Evolutionary conservation across 495 filamentous ascomycete genomes (phyloP), one percentile per base, ranked within the genome.

Genomic region (Clavariopsis aquatica): DNA sequence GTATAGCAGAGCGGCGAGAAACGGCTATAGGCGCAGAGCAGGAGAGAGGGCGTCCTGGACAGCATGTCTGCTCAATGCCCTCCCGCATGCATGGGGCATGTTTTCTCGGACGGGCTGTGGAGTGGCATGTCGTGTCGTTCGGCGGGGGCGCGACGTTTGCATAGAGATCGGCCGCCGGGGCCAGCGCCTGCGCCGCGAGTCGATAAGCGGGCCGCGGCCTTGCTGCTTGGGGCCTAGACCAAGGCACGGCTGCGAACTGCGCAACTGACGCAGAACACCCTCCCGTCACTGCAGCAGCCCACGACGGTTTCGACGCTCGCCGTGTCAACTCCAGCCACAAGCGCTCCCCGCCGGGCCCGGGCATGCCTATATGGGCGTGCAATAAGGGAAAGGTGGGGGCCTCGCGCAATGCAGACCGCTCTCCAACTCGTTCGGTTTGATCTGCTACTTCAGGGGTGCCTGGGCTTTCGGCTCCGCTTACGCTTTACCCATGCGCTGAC

Each of bases 291-390:
- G 31, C 31, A 34, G 12, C 31, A 19, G 6, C 55, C 36, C 53
- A n/a, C 22, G 17, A 19, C 45, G 23, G 43, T 29, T 23, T 38
- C 57, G 17, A 52, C 57, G 47, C 49, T 52, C 52, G 41, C 38
- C 41, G 61, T 64, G 61, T 64, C 61, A 64, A 51, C 28, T 29
- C 51, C 60, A 63, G 60, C 60, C 60, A 61, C 58, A 24, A 45
- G 47, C 9, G 4, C 28, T 6, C 58, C 20, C 46, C 20, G 43
- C 12, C 27, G 17, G n/a, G 24, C 28, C 24, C 29, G n/a, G n/a
- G n/a, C 38, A 3, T 43, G 38, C 38, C 15, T n/a, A 43, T 20
- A 9, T 9, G 20, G 45, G 22, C 38, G 24, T 24, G 5, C 1
- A 29, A 1, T 38, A 31, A 13, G 41, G 20, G 15, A 22, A 19